A percentile compares a stretch with the other conserved stretches of the same genome.
phyloP scores from a whole-genome alignment of 345 rosid genomes.

The Populus euphratica region DNA sequence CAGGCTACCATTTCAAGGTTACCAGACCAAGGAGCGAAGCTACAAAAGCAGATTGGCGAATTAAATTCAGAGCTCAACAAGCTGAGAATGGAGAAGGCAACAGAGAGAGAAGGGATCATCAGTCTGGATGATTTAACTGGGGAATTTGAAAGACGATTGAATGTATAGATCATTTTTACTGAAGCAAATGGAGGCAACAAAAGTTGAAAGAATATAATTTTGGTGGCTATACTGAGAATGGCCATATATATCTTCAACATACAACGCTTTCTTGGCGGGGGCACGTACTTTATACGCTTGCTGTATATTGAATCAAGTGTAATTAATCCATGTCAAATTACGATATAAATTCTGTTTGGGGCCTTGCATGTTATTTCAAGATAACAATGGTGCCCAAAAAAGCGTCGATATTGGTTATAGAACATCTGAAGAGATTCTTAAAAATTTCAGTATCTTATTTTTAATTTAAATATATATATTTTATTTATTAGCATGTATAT shows the following conservation, averaged over 20 bases:
- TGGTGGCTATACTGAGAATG: neutral
- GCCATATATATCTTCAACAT: neutral
- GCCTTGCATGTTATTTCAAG: neutral
- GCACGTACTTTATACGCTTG: neutral
- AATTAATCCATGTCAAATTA: neutral
- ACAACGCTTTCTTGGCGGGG: neutral
- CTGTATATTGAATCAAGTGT: neutral
- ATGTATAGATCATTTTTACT: conserved; percentile 36
- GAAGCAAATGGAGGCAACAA: neutral
- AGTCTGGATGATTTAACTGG: conserved; percentile 59
- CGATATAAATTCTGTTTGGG: neutral
- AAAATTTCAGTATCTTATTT: too few species aligned
- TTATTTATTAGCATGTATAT: too few species aligned
- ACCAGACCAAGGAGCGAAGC: conserved; percentile 75
- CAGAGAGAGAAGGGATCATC: conserved; percentile 33
- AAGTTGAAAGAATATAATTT: neutral
- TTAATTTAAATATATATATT: too few species aligned
- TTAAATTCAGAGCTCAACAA: conserved; percentile 55
- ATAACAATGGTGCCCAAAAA: neutral
- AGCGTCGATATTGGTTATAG: neutral
- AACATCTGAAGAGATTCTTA: too few species aligned
- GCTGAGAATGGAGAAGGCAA: conserved; percentile 32
- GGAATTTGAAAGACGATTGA: conserved; percentile 47
- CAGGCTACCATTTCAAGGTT: conserved; percentile 63
- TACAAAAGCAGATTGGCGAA: conserved; percentile 63